A percentile compares a stretch with the other conserved stretches of the same genome.
phyloP scores from a whole-genome alignment of 495 filamentous ascomycete species.

The Penicillium desertorum region DNA sequence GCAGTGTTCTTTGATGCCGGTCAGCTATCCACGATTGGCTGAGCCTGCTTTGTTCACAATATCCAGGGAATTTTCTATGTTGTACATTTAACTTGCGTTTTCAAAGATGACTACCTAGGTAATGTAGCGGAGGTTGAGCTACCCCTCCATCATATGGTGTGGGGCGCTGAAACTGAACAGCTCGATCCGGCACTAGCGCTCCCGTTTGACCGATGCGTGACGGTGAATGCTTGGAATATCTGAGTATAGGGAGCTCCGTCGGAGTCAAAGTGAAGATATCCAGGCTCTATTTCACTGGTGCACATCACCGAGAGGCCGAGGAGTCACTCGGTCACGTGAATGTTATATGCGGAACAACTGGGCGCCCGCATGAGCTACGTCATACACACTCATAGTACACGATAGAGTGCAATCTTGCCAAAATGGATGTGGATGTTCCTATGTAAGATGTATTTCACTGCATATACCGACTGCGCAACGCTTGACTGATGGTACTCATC shows the following conservation, averaged over 20 bases:
- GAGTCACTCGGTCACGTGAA: constrained; percentile 17
- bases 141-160: constrained; percentile 1
- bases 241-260: neutral
- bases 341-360: constrained; percentile 2
- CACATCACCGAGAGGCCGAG: constrained; percentile 14
- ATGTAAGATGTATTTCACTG: constrained; percentile 15
- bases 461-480: constrained; percentile 52
- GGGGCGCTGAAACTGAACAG: constrained; percentile 10
- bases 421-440: neutral
- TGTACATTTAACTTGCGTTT: neutral
- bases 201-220: constrained; percentile 24
- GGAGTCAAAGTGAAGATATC: neutral
- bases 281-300: constrained; percentile 7
- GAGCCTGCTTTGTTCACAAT: neutral
- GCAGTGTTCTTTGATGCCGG: neutral
- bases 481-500: constrained; percentile 81
- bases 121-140: neutral
- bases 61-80: neutral
- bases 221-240: neutral
- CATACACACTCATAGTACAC: neutral
- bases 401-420: neutral
- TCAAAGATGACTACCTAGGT: neutral
- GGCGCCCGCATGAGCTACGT: constrained; percentile 6
- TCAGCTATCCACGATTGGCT: neutral
- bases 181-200: constrained; percentile 23